Evolutionary conservation across 164 flowering plant genomes (phyloP).

Genomic region (Chimonanthus praecox): DNA sequence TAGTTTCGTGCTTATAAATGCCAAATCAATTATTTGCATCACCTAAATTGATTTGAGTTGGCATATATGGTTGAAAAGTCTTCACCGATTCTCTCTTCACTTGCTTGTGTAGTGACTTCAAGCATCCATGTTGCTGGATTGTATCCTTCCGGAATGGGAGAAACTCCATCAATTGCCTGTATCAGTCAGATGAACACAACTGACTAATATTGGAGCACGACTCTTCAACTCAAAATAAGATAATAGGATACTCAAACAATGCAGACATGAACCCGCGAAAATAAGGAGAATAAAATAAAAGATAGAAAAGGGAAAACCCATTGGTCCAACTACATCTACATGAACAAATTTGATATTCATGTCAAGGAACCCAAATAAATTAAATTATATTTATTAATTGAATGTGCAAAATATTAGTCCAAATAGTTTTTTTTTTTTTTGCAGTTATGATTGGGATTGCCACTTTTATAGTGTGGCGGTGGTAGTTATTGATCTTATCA

Average conservation of each 20-base stretch:
- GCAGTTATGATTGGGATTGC: no score
- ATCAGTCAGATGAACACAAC: background rate
- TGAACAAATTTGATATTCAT: no score
- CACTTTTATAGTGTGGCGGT: no score
- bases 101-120: conserved; percentile 68
- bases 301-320: background rate
- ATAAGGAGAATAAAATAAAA: background rate
- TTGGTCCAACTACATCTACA: background rate
- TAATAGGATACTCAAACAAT: background rate
- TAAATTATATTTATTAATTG: no score
- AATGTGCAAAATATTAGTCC: background rate
- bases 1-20: background rate
- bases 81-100: conserved; percentile 51
- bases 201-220: no score
- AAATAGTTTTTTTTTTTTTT: no score
- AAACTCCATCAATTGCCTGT: conserved; percentile 54
- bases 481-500: no score
- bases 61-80: conserved; percentile 65
- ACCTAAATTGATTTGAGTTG: conserved; percentile 69
- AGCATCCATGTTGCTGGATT: conserved; percentile 99
- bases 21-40: conserved; percentile 1
- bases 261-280: background rate
- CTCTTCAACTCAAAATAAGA: background rate
- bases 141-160: conserved; percentile 59
- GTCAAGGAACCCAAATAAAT: no score